These are phyloP conservation scores for Malassezia vespertilionis DNA, from an alignment of 1,284 basidiomycete species.

Conservation along the genomic window DNA sequence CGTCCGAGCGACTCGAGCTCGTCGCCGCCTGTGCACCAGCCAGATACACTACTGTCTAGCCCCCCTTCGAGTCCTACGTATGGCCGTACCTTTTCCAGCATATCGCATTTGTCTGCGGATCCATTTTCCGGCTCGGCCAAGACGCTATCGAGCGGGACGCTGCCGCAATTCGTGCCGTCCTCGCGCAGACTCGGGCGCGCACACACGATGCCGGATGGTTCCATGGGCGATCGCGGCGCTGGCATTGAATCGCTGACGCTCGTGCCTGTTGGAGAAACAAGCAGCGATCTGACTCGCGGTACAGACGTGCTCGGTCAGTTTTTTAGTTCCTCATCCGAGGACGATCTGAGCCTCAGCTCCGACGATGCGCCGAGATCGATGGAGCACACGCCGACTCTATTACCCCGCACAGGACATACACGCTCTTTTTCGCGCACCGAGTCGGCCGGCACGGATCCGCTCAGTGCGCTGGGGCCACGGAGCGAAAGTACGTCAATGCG, in stretches of 20 bases:
- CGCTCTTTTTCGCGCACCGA: constrained; percentile 17
- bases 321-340: constrained; percentile 12
- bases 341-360: constrained; percentile 6
- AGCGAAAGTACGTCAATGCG: not conserved
- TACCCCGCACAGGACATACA: not conserved
- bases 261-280: not conserved
- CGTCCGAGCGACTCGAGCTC: constrained; percentile 5
- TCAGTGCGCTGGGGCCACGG: constrained; percentile 13
- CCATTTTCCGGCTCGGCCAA: constrained; percentile 17
- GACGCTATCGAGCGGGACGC: not conserved
- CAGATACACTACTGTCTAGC: constrained; percentile 3
- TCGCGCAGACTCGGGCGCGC: not conserved
- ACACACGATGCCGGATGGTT: constrained; percentile 3
- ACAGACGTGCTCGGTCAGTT: constrained; percentile 11
- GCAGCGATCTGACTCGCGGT: not conserved
- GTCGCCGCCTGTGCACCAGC: constrained; percentile 5
- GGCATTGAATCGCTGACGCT: not conserved
- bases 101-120: constrained; percentile 1
- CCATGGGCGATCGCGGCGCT: not conserved
- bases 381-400: not conserved
- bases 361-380: constrained; percentile 1
- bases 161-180: too few species aligned
- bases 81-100: not conserved
- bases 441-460: constrained; percentile 19
- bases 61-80: constrained; percentile 17